phyloP scores from a whole-genome alignment of 257 asterid genomes.

The Parsonsia alboflavescens region DNA sequence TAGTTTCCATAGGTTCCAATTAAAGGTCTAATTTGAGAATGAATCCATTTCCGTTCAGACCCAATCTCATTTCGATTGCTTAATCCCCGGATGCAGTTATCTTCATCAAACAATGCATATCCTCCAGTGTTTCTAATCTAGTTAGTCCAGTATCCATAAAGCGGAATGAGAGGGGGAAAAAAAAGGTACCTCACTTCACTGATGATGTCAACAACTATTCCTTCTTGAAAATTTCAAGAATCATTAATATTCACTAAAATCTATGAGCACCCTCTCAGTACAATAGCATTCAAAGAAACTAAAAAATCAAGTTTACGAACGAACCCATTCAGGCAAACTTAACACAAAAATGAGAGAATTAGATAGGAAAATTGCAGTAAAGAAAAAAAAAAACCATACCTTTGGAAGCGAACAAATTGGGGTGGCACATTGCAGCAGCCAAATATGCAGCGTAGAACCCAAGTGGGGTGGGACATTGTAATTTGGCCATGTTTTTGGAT shows the following conservation, averaged over 20 bases:
- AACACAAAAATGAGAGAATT: neutral
- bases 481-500: slow-evolving; percentile 2
- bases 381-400: neutral
- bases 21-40: too few species aligned
- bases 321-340: neutral
- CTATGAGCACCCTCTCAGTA: neutral
- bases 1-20: too few species aligned
- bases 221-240: neutral
- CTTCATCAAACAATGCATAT: too few species aligned
- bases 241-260: neutral
- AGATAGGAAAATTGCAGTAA: neutral
- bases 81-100: too few species aligned
- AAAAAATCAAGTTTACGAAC: neutral
- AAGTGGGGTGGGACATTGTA: neutral
- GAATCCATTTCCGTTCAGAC: too few species aligned
- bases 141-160: neutral
- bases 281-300: neutral
- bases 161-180: neutral
- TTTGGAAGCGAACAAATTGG: neutral
- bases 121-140: neutral
- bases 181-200: neutral
- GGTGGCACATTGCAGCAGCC: slow-evolving; percentile 4
- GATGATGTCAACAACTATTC: neutral
- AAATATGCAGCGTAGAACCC: neutral
- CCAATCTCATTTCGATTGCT: too few species aligned